These are phyloP conservation scores for Alternaria triticina DNA, from an alignment of 2,329 filamentous ascomycete genomes.

Conservation along the genomic window DNA sequence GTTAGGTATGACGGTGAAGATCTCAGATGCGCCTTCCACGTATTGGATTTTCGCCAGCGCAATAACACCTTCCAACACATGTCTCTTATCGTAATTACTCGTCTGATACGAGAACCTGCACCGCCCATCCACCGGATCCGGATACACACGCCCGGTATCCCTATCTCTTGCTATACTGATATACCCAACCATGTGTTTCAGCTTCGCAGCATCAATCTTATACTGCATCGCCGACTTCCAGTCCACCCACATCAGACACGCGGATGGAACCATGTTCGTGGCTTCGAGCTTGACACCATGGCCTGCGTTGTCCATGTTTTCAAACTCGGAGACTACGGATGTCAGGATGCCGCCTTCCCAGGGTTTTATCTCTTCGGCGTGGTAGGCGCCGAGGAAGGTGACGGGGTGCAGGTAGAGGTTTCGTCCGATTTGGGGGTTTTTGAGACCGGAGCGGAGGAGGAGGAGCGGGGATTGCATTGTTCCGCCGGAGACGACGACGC, in stretches of 20 bases:
- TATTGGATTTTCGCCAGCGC: conserved; percentile 79
- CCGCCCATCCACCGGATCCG: conserved; percentile 70
- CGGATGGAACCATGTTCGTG: conserved; percentile 74
- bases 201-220: conserved; percentile 73
- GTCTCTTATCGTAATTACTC: conserved; percentile 73
- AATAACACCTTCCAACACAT: conserved; percentile 74
- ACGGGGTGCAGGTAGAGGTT: conserved; percentile 86
- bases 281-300: conserved; percentile 85
- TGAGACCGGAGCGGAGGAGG: conserved; percentile 77
- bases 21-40: conserved; percentile 79
- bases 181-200: conserved; percentile 72
- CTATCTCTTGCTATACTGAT: conserved; percentile 79
- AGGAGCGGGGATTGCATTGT: conserved; percentile 78
- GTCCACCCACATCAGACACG: conserved; percentile 66
- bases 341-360: conserved; percentile 80
- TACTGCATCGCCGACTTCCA: conserved; percentile 73
- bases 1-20: conserved; percentile 69
- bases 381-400: conserved; percentile 62
- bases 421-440: conserved; percentile 79
- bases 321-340: conserved; percentile 75
- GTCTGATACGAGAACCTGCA: conserved; percentile 73
- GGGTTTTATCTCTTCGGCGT: conserved; percentile 69
- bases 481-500: conserved; percentile 79
- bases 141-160: conserved; percentile 75
- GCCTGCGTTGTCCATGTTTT: conserved; percentile 79